Percentiles rank a stretch among this genome's conserved stretches.
phyloP scores from a whole-genome alignment of 2,329 filamentous ascomycete species.

The Cucurbitaria berberidis region DNA sequence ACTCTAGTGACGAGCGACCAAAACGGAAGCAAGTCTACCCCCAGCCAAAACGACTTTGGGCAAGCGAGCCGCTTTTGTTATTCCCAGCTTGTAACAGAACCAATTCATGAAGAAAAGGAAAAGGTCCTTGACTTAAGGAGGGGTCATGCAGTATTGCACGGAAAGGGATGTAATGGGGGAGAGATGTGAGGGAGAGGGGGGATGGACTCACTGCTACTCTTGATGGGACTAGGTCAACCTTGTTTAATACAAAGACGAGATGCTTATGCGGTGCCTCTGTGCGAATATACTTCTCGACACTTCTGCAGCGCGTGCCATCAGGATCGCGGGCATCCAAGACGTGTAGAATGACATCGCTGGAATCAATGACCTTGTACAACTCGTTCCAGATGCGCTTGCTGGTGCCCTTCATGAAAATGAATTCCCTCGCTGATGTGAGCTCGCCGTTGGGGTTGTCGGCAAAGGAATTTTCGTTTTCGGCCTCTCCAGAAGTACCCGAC shows the following conservation, averaged over 20 bases:
- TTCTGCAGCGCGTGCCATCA: slow-evolving; percentile 81
- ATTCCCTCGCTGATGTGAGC: slow-evolving; percentile 58
- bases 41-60: slow-evolving; percentile 65
- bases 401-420: slow-evolving; percentile 93
- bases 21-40: slow-evolving; percentile 83
- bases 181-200: not conserved
- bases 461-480: slow-evolving; percentile 53
- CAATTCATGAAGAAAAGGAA: slow-evolving; percentile 74
- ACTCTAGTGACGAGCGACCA: slow-evolving; percentile 80
- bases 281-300: slow-evolving; percentile 89
- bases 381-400: slow-evolving; percentile 88
- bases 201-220: slow-evolving; percentile 84
- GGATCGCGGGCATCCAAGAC: slow-evolving; percentile 41
- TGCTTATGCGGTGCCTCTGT: slow-evolving; percentile 97
- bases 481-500: slow-evolving; percentile 70
- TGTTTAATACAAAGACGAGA: slow-evolving; percentile 86
- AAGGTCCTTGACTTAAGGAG: slow-evolving; percentile 90
- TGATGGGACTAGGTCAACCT: slow-evolving; percentile 91
- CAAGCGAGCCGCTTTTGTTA: slow-evolving; percentile 78
- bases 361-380: slow-evolving; percentile 93
- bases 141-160: slow-evolving; percentile 55
- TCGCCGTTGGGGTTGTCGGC: slow-evolving; percentile 47
- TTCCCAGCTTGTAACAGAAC: slow-evolving; percentile 99
- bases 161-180: slow-evolving; percentile 56
- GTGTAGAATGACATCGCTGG: slow-evolving; percentile 90